A percentile compares a stretch with the other conserved stretches of the same genome.
phyloP scores from a whole-genome alignment of 441 rosid genomes.

The Erysimum pusillum region DNA sequence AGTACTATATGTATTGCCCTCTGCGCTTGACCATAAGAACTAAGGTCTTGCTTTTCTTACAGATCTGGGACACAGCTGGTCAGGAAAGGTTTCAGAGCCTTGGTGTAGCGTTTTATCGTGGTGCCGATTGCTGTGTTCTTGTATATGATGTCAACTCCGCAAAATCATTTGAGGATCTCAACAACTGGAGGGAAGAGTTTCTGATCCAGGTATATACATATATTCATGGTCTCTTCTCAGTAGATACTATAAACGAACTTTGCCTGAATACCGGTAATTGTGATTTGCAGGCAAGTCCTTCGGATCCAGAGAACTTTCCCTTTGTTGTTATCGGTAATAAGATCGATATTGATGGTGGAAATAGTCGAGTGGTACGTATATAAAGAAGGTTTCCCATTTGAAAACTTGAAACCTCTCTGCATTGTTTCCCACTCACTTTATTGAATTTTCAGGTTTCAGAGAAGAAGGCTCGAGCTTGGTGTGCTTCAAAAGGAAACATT shows the following conservation, averaged over 20 bases:
- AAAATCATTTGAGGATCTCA: constrained; percentile 78
- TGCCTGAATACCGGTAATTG: constrained; percentile 10
- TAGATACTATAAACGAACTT: not conserved
- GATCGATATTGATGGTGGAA: constrained; percentile 76
- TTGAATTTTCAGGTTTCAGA: constrained; percentile 71
- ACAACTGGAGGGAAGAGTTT: constrained; percentile 83
- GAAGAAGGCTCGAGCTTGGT: constrained; percentile 93
- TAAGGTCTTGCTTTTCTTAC: constrained; percentile 14
- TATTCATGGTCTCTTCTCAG: not conserved
- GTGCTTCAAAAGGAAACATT: constrained; percentile 93
- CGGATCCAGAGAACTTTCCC: constrained; percentile 79
- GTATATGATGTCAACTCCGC: constrained; percentile 75
- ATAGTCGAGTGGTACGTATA: constrained; percentile 67
- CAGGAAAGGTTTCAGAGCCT: constrained; percentile 85
- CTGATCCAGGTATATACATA: constrained; percentile 62
- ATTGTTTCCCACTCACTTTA: not conserved
- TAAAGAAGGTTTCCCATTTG: no score
- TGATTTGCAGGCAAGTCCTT: constrained; percentile 71
- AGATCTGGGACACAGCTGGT: constrained; percentile 91
- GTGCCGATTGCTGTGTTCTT: constrained; percentile 87
- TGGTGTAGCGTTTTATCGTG: constrained; percentile 77
- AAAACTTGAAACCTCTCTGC: constrained; percentile 10
- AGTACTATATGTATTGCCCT: not conserved
- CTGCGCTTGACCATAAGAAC: constrained; percentile 8
- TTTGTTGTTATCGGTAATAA: constrained; percentile 78